Percentiles rank a stretch among this genome's conserved stretches.
Conservation (phyloP, 2,329 filamentous ascomycete genomes). For the Alternaria metachromatica region DNA sequence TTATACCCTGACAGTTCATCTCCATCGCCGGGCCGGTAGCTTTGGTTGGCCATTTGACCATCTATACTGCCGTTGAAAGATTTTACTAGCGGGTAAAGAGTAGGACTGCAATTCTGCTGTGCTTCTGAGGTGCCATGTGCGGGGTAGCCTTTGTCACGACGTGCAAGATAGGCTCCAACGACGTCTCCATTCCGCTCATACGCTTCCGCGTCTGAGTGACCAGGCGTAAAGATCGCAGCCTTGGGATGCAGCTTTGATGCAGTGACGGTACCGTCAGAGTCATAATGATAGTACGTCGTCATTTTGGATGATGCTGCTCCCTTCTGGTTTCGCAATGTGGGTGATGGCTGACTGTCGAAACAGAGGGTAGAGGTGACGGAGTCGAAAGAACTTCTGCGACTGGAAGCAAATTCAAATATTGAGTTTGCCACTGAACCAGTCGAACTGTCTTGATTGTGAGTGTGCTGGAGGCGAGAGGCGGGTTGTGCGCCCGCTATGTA, state of each 20-base stretch:
- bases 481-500: not conserved
- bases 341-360: not conserved
- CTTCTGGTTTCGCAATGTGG: not conserved
- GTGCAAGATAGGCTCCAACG: slow-evolving; percentile 19
- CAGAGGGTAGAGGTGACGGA: not conserved
- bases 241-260: not conserved
- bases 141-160: not conserved
- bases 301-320: not conserved
- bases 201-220: not conserved
- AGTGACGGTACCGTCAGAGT: not conserved
- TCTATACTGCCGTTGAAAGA: not conserved
- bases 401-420: not conserved
- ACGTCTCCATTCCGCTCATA: slow-evolving; percentile 9
- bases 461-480: not conserved
- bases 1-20: slow-evolving; percentile 2
- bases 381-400: not conserved
- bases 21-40: not conserved
- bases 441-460: not conserved
- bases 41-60: not conserved
- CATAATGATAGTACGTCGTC: slow-evolving; percentile 15
- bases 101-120: not conserved
- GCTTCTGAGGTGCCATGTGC: not conserved
- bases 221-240: not conserved
- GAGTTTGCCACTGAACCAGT: not conserved
- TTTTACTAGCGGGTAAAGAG: not conserved